These are phyloP conservation scores for Neonectria neomacrospora DNA, from an alignment of 2,329 filamentous ascomycete genomes.

Conservation along the genomic window DNA sequence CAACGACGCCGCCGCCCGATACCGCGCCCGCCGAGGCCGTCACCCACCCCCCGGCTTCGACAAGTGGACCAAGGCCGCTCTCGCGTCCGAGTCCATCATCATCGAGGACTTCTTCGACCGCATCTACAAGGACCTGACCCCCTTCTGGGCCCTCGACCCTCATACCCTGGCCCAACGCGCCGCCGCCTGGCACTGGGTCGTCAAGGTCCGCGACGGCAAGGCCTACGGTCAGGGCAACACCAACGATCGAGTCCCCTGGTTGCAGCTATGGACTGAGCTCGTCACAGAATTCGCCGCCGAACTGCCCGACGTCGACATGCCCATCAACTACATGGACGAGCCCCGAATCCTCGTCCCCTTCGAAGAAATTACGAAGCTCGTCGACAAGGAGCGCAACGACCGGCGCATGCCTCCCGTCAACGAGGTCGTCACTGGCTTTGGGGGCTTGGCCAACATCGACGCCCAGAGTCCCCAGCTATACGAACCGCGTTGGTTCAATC, in stretches of 20 bases:
- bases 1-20: constrained; percentile 63
- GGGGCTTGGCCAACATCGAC: constrained; percentile 54
- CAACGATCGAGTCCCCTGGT: constrained; percentile 55
- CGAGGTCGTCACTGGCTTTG: constrained; percentile 57
- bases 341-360: constrained; percentile 70
- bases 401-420: constrained; percentile 56
- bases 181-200: constrained; percentile 57
- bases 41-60: constrained; percentile 74
- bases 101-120: constrained; percentile 74
- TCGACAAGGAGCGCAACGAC: constrained; percentile 58
- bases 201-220: constrained; percentile 59
- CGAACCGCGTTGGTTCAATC: constrained; percentile 60
- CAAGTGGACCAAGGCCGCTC: constrained; percentile 67
- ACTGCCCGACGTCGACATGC: constrained; percentile 73
- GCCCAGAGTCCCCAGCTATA: constrained; percentile 48
- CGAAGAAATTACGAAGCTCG: constrained; percentile 63
- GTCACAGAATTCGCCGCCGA: constrained; percentile 63
- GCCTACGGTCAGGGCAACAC: constrained; percentile 54
- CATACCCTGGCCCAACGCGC: constrained; percentile 53
- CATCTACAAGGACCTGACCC: constrained; percentile 70
- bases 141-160: constrained; percentile 67
- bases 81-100: constrained; percentile 62
- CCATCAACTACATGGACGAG: constrained; percentile 73
- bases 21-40: constrained; percentile 65
- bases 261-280: constrained; percentile 60